phyloP scores from a whole-genome alignment of 768 basidiomycete species.

The Boletus pseudopeckii region DNA sequence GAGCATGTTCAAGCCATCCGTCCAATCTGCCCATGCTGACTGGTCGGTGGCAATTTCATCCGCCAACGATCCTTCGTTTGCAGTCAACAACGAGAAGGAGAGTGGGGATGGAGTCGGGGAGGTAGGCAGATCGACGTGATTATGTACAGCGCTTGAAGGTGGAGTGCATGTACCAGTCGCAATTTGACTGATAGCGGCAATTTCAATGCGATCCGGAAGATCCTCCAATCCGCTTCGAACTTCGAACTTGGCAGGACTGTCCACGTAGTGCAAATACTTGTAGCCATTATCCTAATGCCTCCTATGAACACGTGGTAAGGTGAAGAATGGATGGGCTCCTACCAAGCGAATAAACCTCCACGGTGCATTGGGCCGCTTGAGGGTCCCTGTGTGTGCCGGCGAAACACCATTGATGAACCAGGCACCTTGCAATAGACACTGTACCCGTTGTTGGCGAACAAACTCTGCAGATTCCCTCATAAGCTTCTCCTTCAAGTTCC shows the following conservation, averaged over 20 bases:
- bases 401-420: constrained; percentile 88
- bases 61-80: constrained; percentile 68
- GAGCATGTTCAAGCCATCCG: constrained; percentile 88
- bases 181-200: constrained; percentile 76
- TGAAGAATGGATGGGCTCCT: constrained; percentile 18
- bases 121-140: constrained; percentile 56
- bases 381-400: constrained; percentile 36
- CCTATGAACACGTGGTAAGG: background rate
- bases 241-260: constrained; percentile 74
- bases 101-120: constrained; percentile 60
- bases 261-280: constrained; percentile 83
- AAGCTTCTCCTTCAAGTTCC: constrained; percentile 79
- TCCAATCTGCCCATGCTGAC: constrained; percentile 89
- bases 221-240: constrained; percentile 83
- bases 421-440: constrained; percentile 83
- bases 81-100: constrained; percentile 73
- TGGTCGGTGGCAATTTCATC: constrained; percentile 77
- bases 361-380: constrained; percentile 56
- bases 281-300: constrained; percentile 63
- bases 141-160: constrained; percentile 61
- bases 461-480: constrained; percentile 91
- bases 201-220: constrained; percentile 81
- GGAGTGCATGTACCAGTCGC: constrained; percentile 69
- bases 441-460: constrained; percentile 82
- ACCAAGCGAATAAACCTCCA: constrained; percentile 91